Percentiles rank a stretch among this genome's conserved stretches.
These are phyloP conservation scores for Solanum aculeatissimum DNA, from an alignment of 305 asterid species.

Conservation along the genomic window DNA sequence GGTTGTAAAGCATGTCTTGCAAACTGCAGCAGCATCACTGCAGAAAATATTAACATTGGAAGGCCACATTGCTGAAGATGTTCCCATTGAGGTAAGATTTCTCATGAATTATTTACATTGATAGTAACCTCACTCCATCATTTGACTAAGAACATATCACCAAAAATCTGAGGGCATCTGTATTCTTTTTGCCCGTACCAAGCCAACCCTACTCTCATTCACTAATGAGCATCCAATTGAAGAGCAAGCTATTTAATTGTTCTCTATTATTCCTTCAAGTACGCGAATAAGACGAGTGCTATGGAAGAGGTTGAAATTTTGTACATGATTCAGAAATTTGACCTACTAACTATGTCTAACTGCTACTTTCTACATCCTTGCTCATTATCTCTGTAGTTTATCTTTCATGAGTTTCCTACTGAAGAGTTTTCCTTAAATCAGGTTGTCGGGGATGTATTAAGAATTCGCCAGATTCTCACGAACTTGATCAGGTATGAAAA, in stretches of 20 bases:
- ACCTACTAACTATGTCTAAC: not conserved
- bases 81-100: conserved; percentile 68
- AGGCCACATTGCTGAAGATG: conserved; percentile 79
- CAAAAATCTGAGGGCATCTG: not conserved
- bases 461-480: conserved; percentile 92
- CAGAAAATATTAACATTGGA: conserved; percentile 69
- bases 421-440: conserved; percentile 10
- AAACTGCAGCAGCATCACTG: conserved; percentile 84
- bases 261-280: not conserved
- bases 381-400: not conserved
- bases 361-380: not conserved
- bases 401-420: not conserved
- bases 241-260: not conserved
- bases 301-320: not conserved
- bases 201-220: not conserved
- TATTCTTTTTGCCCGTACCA: not conserved
- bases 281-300: not conserved
- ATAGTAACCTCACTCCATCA: not conserved
- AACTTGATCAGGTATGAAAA: conserved; percentile 67
- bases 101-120: not conserved
- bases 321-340: not conserved
- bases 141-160: not conserved
- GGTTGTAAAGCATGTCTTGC: conserved; percentile 87
- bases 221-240: not conserved
- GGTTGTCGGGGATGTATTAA: conserved; percentile 80